Evolutionary conservation across 805 yeast genomes (phyloP).

Genomic region (Candida gorgasii): DNA sequence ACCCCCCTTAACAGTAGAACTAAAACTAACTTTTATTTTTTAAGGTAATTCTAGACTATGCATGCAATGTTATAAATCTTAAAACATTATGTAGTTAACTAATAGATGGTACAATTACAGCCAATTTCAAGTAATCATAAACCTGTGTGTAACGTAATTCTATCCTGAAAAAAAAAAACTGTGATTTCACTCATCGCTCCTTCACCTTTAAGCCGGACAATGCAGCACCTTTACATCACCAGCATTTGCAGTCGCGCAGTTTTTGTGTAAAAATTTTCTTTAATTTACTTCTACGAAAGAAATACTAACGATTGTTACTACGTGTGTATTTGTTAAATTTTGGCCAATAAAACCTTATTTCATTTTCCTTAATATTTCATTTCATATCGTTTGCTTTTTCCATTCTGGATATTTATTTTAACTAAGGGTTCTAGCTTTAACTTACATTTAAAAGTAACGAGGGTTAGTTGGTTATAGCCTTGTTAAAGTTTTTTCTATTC

Average conservation of each 20-base stretch:
- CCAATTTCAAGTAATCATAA: no score
- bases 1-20: background rate
- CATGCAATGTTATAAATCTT: no score
- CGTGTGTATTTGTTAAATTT: background rate
- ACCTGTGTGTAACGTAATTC: no score
- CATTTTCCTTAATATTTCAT: background rate
- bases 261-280: conserved; percentile 7
- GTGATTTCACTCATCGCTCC: conserved; percentile 4
- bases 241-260: conserved; percentile 7
- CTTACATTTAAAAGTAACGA: background rate
- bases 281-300: conserved; percentile 5
- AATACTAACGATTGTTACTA: conserved; percentile 1
- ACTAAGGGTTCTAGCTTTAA: background rate
- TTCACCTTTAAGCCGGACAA: conserved; percentile 2
- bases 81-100: no score
- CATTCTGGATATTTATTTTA: background rate
- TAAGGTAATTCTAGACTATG: no score
- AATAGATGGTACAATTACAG: no score
- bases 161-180: no score
- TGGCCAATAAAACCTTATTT: background rate
- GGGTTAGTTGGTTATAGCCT: conserved; percentile 2
- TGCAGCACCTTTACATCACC: conserved; percentile 9
- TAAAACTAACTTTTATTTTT: background rate
- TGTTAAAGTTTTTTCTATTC: background rate
- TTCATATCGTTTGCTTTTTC: background rate